phyloP scores from a whole-genome alignment of 148 eudicot genomes.

The Rheum nobile region DNA sequence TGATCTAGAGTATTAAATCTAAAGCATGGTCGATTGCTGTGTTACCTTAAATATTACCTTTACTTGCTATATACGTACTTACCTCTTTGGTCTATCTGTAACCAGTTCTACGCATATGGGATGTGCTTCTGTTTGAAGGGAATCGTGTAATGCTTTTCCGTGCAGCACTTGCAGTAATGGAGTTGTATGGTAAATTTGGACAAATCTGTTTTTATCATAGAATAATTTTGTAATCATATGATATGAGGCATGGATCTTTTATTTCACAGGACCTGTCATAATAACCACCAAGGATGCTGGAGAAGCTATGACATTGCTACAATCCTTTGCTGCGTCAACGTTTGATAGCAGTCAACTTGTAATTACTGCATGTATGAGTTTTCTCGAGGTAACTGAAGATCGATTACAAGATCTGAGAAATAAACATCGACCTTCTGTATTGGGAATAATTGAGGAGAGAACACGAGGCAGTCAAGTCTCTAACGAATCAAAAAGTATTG shows the following conservation, averaged over 20 bases:
- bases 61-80: background rate
- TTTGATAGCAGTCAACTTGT: slow-evolving; percentile 99
- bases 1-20: background rate
- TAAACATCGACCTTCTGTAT: slow-evolving; percentile 66
- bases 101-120: slow-evolving; percentile 94
- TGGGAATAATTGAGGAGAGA: slow-evolving; percentile 50
- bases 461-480: slow-evolving; percentile 44
- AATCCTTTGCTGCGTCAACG: slow-evolving; percentile 77
- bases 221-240: background rate
- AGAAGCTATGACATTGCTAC: slow-evolving; percentile 75
- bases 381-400: slow-evolving; percentile 51
- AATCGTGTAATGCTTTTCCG: slow-evolving; percentile 95
- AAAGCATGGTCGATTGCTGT: background rate
- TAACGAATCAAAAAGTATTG: slow-evolving; percentile 60
- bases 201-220: background rate
- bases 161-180: slow-evolving; percentile 91
- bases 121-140: slow-evolving; percentile 88
- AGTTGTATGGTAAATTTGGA: slow-evolving; percentile 60
- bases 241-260: background rate
- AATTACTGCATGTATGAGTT: slow-evolving; percentile 92
- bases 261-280: slow-evolving; percentile 61
- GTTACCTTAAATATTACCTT: background rate
- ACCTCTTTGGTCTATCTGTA: slow-evolving; percentile 8
- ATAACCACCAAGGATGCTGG: slow-evolving; percentile 82
- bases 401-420: slow-evolving; percentile 55